Evolutionary conservation across 1,139 yeast genomes (phyloP).

Genomic region (Blastobotrys persicus): DNA sequence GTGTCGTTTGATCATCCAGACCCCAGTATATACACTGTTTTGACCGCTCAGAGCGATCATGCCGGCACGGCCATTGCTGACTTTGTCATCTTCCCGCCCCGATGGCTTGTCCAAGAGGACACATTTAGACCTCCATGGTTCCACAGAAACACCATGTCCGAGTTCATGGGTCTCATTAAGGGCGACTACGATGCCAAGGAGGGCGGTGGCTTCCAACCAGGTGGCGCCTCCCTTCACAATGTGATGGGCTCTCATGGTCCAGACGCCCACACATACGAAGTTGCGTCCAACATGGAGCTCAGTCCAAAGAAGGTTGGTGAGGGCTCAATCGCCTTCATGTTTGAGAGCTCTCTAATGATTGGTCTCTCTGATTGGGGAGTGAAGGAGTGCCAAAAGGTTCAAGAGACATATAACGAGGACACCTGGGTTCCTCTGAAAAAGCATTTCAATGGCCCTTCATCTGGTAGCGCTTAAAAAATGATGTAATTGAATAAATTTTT

Average conservation of each 20-base stretch:
- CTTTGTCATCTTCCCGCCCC: constrained; percentile 35
- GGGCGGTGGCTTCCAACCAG: constrained; percentile 34
- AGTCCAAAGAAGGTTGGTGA: constrained; percentile 29
- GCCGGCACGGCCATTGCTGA: constrained; percentile 35
- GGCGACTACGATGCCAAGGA: constrained; percentile 34
- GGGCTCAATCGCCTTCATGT: constrained; percentile 35
- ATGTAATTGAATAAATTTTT: not conserved
- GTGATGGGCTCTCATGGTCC: constrained; percentile 37
- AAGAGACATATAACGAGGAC: constrained; percentile 25
- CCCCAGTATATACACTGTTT: constrained; percentile 33
- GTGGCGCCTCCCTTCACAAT: constrained; percentile 35
- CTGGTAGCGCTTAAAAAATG: constrained; percentile 11
- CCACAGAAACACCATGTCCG: constrained; percentile 35
- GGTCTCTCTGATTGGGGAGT: constrained; percentile 28
- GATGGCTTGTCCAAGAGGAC: constrained; percentile 35
- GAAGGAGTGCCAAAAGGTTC: constrained; percentile 28
- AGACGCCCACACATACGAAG: constrained; percentile 29
- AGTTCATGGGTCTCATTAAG: constrained; percentile 35
- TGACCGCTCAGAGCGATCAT: constrained; percentile 31
- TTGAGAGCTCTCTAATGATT: constrained; percentile 28
- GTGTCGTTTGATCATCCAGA: constrained; percentile 35
- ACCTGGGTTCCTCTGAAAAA: constrained; percentile 26
- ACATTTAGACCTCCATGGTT: constrained; percentile 37
- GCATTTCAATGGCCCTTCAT: constrained; percentile 19
- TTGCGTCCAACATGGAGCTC: constrained; percentile 28